Evolutionary conservation across 1,284 basidiomycete genomes (phyloP).

Genomic region (Ceratobasidium sp.): DNA sequence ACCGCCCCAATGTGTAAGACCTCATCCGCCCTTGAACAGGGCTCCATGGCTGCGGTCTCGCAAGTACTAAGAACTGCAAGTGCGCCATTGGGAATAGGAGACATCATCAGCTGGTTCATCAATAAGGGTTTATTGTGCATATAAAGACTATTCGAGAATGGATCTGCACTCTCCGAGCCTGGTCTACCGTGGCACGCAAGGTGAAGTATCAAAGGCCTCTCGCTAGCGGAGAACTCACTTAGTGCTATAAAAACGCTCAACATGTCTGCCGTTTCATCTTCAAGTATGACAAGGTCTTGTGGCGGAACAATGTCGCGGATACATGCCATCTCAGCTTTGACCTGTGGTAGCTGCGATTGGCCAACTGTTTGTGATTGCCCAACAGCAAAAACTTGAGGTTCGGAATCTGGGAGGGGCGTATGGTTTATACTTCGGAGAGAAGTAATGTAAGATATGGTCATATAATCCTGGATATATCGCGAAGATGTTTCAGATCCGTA

Average conservation of each 20-base stretch:
- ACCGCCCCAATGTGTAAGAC: not conserved
- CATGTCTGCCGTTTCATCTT: not conserved
- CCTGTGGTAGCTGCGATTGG: not conserved
- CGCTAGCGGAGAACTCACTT: not conserved
- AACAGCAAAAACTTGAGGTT: not conserved
- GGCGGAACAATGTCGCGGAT: not conserved
- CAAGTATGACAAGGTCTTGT: not conserved
- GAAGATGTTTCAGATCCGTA: no score
- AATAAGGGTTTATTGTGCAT: not conserved
- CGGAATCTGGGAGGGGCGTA: not conserved
- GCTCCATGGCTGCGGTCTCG: not conserved
- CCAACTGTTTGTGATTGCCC: not conserved
- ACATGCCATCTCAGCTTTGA: not conserved
- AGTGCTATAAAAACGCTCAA: not conserved
- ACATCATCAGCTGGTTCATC: not conserved
- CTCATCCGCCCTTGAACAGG: not conserved
- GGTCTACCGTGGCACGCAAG: slow-evolving; percentile 14
- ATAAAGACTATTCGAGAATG: not conserved
- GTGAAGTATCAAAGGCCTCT: not conserved
- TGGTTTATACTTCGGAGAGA: not conserved
- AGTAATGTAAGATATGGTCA: not conserved
- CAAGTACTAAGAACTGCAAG: slow-evolving; percentile 13
- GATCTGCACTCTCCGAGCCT: not conserved
- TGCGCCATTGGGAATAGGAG: not conserved
- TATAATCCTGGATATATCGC: not conserved